Conservation (phyloP, 129 eudicot species). For the Flaveria brownii region DNA sequence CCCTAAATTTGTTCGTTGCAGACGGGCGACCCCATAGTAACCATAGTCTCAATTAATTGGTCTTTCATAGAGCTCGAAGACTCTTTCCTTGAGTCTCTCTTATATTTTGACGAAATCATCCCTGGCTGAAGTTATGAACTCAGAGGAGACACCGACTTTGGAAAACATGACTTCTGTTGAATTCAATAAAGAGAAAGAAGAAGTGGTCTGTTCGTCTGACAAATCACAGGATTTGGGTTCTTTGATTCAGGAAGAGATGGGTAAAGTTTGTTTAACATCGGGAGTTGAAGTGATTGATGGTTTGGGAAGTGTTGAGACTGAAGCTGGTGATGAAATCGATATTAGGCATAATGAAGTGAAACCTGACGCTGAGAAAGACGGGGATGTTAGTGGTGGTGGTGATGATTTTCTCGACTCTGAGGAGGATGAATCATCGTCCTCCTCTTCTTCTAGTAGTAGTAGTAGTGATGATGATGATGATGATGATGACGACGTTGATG, state of each 20-base stretch:
- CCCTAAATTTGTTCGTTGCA: slow-evolving; percentile 32
- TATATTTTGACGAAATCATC: slow-evolving; percentile 52
- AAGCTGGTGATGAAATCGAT: slow-evolving; percentile 2
- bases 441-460: slow-evolving; percentile 49
- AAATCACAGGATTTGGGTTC: slow-evolving; percentile 38
- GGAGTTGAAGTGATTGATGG: background rate
- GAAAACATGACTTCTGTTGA: background rate
- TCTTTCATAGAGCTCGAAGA: no score
- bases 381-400: slow-evolving; percentile 30
- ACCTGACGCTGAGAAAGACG: background rate
- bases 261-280: slow-evolving; percentile 53
- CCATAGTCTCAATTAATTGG: slow-evolving; percentile 27
- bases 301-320: slow-evolving; percentile 19
- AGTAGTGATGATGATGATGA: slow-evolving; percentile 31
- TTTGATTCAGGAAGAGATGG: slow-evolving; percentile 53
- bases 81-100: slow-evolving; percentile 39
- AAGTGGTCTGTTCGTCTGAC: slow-evolving; percentile 18
- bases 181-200: background rate
- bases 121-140: slow-evolving; percentile 28
- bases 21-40: slow-evolving; percentile 38
- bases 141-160: slow-evolving; percentile 15
- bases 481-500: slow-evolving; percentile 19
- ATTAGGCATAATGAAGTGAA: slow-evolving; percentile 3
- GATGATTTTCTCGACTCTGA: slow-evolving; percentile 48
- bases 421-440: slow-evolving; percentile 47